Evolutionary conservation across 2,329 filamentous ascomycete species (phyloP), one percentile per base, ranked within the genome.

Genomic region (Alternaria burnsii): DNA sequence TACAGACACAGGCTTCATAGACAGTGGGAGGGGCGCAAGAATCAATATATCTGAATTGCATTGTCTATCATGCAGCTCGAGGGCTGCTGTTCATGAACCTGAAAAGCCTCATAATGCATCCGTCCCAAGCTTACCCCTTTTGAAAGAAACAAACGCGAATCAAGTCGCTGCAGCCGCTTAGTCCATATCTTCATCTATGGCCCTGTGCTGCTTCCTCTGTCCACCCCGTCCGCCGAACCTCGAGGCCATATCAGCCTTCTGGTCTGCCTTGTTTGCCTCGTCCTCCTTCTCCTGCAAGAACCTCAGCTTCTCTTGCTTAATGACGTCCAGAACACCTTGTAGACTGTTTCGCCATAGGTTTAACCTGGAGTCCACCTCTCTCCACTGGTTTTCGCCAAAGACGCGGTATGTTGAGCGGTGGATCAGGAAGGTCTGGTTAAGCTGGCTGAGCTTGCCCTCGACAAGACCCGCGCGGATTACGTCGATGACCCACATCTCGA

Each of bases 401-500:
- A 97, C 94, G 64, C 95, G 90, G 86, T 98, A 97, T 62, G 93
- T 97, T 73, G 93, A 93, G 78, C 95, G 89, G 85, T 99, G 95
- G 64, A 99, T 93, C 55, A 97, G 86, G 86, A 99, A 98, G 66
- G 94, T 91, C 78, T 92, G 88, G 79, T 93, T 93, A 78, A 94
- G 87, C 83, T 99, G 95, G 60, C 91, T 95, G 70, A 99, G 88
- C 83, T 97, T 97, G 78, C 95, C 95, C 84, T 99, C 95, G 53
- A 99, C 92, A 38, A 99, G 88, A 34, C 94, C 93, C 48, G 94
- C 93, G 70, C 95, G 92, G 82, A 99, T 97, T 70, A 96, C 94
- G 79, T 99, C 95, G 75, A 99, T 99, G 69, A 96, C 93, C 95
- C 95, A 99, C 86, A 94, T 91, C 86, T 99, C 95, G 42, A 98